Conservation (phyloP, 2,329 filamentous ascomycete species). For the Kalaharituber pfeilii region DNA sequence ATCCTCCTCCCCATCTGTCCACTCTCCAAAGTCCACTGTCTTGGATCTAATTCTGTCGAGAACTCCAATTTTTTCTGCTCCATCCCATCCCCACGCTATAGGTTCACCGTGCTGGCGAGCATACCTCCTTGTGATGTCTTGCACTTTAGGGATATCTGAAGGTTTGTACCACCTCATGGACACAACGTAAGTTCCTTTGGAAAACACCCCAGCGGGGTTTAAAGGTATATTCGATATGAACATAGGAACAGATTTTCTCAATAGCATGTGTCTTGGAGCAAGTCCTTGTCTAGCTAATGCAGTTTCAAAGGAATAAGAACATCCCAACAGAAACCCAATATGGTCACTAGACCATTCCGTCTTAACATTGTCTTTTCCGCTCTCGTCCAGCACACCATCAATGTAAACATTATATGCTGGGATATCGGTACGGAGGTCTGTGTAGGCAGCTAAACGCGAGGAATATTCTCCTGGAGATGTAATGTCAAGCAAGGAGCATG, state of each 20-base stretch:
- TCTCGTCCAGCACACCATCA: constrained; percentile 29
- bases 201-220: constrained; percentile 42
- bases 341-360: constrained; percentile 41
- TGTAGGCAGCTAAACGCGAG: constrained; percentile 27
- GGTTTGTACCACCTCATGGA: constrained; percentile 44
- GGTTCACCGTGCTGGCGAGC: constrained; percentile 45
- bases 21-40: constrained; percentile 41
- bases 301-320: constrained; percentile 45
- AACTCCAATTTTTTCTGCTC: constrained; percentile 37
- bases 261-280: constrained; percentile 34
- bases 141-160: constrained; percentile 35
- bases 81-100: constrained; percentile 47
- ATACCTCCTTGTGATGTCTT: constrained; percentile 39
- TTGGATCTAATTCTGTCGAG: constrained; percentile 30
- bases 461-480: constrained; percentile 30
- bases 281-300: constrained; percentile 37
- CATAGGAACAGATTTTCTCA: constrained; percentile 39
- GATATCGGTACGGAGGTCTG: constrained; percentile 42
- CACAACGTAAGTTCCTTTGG: constrained; percentile 38
- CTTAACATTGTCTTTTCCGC: constrained; percentile 31
- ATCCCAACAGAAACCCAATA: constrained; percentile 46
- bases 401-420: constrained; percentile 43
- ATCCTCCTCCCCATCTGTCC: constrained; percentile 29
- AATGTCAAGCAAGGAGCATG: constrained; percentile 43
- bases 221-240: constrained; percentile 42